Base-by-base conservation (phyloP, 1,139 yeast genomes). In the Yamadazyma blattariae region DNA sequence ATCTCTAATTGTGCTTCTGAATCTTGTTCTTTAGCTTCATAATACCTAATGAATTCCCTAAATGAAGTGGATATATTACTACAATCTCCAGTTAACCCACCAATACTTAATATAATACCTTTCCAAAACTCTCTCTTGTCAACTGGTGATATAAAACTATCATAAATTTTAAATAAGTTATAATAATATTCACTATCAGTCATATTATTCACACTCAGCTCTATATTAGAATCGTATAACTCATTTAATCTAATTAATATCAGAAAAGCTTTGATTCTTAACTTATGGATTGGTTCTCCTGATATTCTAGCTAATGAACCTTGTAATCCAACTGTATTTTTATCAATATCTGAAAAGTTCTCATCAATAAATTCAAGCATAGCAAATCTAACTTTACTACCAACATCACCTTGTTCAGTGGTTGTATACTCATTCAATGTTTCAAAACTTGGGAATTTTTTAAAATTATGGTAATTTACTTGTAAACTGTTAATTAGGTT, bases 371-470 rank as follows among this genome's bases (percentile, higher is more conserved):
- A 51, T 7, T 52, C 41, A 6, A 82, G 56, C 1, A 79, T 64
- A 0, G 79, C 71, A 2, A 54, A 48, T 34, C 97, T 66, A 1
- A 88, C 74, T 52, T 79, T 74, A 25, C 88, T 77, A 2, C 97
- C 97, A 11, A 82, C 86, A 56, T 83, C 92, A 13, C 92, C 92
- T 52, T 79, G 84, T 34, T 75, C 77, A 0, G 88, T 79, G 3
- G 71, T 60, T 0, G 89, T 78, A 48, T 82, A 82, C 46, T 83
- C 90, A 44, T 79, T 78, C 27, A 82, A 55, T 36, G 31, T n/a
- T 38, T 10, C 9, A 19, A 18, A 16, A 27, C 15, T 17, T 12
- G 3, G 6, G 19, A 11, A 6, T 23, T 23, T 11, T 4, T 12
- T 13, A 12, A 23, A 11, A 7, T 13, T 11, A 4, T 23, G n/a